Percentiles rank a stretch among this genome's conserved stretches.
Conservation (phyloP, 192 early-diverging fungal species). For the Umbelopsis ramanniana region DNA sequence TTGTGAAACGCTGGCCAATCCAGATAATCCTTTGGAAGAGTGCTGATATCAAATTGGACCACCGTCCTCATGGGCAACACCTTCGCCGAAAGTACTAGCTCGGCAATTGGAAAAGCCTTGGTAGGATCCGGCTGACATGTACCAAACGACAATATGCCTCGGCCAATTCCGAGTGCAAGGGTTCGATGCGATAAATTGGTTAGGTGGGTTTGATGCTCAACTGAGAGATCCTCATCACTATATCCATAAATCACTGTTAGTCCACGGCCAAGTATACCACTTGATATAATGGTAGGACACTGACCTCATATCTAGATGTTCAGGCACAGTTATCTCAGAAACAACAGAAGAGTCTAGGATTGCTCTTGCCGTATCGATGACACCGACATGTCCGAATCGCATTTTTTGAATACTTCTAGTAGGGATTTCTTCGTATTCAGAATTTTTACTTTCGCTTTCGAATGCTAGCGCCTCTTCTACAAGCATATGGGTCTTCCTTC, state of each 20-base stretch:
- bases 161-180: slow-evolving; percentile 67
- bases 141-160: slow-evolving; percentile 71
- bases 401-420: slow-evolving; percentile 9
- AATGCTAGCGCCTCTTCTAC: slow-evolving; percentile 9
- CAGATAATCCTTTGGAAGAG: slow-evolving; percentile 46
- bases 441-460: not conserved
- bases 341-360: slow-evolving; percentile 12
- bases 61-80: slow-evolving; percentile 66
- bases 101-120: slow-evolving; percentile 62
- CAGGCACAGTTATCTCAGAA: slow-evolving; percentile 9
- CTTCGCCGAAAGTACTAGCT: slow-evolving; percentile 59
- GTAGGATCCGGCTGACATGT: slow-evolving; percentile 56
- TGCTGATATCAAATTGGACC: slow-evolving; percentile 53
- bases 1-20: slow-evolving; percentile 91
- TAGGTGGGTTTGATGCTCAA: slow-evolving; percentile 55
- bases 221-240: slow-evolving; percentile 38
- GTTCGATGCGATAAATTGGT: slow-evolving; percentile 50
- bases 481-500: not conserved
- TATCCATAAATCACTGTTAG: not conserved
- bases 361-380: not conserved
- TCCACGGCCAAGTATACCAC: not conserved
- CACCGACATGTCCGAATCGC: slow-evolving; percentile 19
- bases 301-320: slow-evolving; percentile 3
- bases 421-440: slow-evolving; percentile 11
- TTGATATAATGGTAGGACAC: not conserved